A percentile compares a stretch with the other conserved stretches of the same genome.
Evolutionary conservation across 1,284 basidiomycete genomes (phyloP).

Genomic region (Malassezia equina): DNA sequence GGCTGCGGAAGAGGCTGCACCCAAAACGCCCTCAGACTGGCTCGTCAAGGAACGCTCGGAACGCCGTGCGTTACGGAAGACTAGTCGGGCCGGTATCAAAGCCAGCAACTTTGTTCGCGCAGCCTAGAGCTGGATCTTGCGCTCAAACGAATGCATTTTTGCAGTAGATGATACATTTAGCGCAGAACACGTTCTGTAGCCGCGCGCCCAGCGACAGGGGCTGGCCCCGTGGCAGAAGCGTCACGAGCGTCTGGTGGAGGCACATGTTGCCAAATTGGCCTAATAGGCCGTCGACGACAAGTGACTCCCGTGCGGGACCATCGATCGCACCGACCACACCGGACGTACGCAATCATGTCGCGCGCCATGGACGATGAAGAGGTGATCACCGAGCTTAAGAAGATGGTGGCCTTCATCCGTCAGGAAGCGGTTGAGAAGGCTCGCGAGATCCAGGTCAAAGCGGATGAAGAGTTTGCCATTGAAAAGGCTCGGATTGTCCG

Average conservation of each 20-base stretch:
- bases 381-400: constrained; percentile 93
- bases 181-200: too few species aligned
- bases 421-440: constrained; percentile 48
- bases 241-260: constrained; percentile 4
- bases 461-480: constrained; percentile 47
- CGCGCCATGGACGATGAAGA: constrained; percentile 84
- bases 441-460: constrained; percentile 47
- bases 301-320: constrained; percentile 7
- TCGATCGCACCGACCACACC: constrained; percentile 11
- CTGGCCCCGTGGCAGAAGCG: too few species aligned
- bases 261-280: not conserved
- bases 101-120: constrained; percentile 39
- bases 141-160: not conserved
- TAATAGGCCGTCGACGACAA: not conserved
- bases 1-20: constrained; percentile 20
- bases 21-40: constrained; percentile 13
- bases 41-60: not conserved
- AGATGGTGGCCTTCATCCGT: constrained; percentile 60
- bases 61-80: constrained; percentile 24
- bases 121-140: constrained; percentile 7
- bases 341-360: constrained; percentile 31
- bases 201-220: too few species aligned
- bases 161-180: not conserved
- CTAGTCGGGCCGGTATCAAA: constrained; percentile 36
- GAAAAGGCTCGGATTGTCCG: constrained; percentile 48